phyloP scores from a whole-genome alignment of 768 basidiomycete genomes.

The Psilocybe cubensis region DNA sequence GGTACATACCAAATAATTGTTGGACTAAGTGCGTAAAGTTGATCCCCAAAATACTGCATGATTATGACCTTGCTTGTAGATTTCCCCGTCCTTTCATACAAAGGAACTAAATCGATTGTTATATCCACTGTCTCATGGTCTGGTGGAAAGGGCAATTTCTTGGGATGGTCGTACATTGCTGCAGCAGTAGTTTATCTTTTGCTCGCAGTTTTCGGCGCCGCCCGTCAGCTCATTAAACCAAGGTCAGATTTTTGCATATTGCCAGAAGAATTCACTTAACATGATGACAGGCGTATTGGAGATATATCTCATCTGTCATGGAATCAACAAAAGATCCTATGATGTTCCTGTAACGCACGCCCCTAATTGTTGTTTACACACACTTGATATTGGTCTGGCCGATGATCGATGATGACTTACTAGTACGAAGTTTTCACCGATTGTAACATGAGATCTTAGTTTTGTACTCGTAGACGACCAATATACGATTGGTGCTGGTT shows the following conservation, averaged over 20 bases:
- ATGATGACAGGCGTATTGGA: conserved; percentile 73
- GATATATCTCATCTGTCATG: conserved; percentile 89
- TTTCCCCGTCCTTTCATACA: conserved; percentile 89
- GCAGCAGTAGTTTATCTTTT: conserved; percentile 88
- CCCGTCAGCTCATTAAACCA: conserved; percentile 91
- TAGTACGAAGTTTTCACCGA: too few species aligned
- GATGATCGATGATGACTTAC: too few species aligned
- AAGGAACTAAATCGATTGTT: conserved; percentile 95
- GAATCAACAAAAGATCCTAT: too few species aligned
- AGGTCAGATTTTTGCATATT: conserved; percentile 49
- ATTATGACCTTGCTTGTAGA: conserved; percentile 50
- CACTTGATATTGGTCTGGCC: too few species aligned
- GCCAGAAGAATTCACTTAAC: conserved; percentile 9
- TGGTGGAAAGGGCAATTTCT: conserved; percentile 97
- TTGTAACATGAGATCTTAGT: too few species aligned
- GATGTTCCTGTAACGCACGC: too few species aligned
- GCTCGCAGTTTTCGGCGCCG: conserved; percentile 86
- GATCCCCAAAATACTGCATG: conserved; percentile 6
- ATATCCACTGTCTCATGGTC: conserved; percentile 99
- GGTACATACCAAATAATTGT: conserved; percentile 80
- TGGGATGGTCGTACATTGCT: conserved; percentile 97
- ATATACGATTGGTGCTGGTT: too few species aligned
- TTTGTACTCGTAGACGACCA: too few species aligned
- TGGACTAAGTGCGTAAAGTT: conserved; percentile 71
- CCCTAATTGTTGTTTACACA: too few species aligned